phyloP scores from a whole-genome alignment of 257 asterid genomes.

The Ballota nigra region DNA sequence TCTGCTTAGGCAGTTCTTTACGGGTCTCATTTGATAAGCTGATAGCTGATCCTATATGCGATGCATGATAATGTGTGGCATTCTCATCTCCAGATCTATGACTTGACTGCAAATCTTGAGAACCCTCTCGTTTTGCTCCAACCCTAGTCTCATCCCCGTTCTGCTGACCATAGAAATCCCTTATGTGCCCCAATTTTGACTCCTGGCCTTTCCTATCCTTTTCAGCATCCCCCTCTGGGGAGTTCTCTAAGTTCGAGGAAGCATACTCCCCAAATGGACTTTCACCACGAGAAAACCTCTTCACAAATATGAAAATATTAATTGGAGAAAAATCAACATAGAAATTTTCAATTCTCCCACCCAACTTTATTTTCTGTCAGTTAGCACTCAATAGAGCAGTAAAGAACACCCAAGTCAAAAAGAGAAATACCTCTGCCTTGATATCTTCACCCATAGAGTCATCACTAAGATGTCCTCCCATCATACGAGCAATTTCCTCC shows the following conservation, averaged over 20 bases:
- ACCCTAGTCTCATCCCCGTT: slow-evolving; percentile 36
- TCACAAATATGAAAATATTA: slow-evolving; percentile 27
- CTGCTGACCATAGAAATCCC: slow-evolving; percentile 43
- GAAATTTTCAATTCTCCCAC: neutral
- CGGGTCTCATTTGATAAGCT: slow-evolving; percentile 36
- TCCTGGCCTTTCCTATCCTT: slow-evolving; percentile 59
- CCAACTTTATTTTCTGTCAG: neutral
- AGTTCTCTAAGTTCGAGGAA: slow-evolving; percentile 66
- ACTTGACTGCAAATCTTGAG: slow-evolving; percentile 52
- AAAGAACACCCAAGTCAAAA: too few relatives aligned
- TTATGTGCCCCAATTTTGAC: slow-evolving; percentile 45
- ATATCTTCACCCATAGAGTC: slow-evolving; percentile 61
- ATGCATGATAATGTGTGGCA: slow-evolving; percentile 33
- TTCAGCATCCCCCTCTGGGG: slow-evolving; percentile 49
- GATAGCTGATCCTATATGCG: slow-evolving; percentile 40
- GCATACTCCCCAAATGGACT: slow-evolving; percentile 76
- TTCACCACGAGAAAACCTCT: slow-evolving; percentile 58
- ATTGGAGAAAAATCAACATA: neutral
- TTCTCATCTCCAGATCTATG: slow-evolving; percentile 51
- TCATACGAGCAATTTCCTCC: slow-evolving; percentile 68
- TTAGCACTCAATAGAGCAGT: neutral
- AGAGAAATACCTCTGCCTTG: slow-evolving; percentile 56
- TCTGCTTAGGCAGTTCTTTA: slow-evolving; percentile 44
- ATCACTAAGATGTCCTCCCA: slow-evolving; percentile 70
- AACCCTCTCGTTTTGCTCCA: slow-evolving; percentile 47